Base-by-base conservation (phyloP, 257 asterid genomes). In the Nicotiana tomentosiformis region DNA sequence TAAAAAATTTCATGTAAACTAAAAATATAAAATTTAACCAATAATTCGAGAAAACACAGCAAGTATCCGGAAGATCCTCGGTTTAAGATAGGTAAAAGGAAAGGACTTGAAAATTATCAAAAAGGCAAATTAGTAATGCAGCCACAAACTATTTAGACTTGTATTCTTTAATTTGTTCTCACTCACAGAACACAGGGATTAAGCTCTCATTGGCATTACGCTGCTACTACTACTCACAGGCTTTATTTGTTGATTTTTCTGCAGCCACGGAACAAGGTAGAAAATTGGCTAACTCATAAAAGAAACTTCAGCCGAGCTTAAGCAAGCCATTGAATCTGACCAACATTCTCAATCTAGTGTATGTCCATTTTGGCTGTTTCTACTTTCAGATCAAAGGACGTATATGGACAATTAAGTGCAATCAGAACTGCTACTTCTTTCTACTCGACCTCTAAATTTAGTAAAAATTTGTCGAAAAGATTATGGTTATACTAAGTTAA, bases 301-400 rank as follows among this genome's bases (percentile, higher is more conserved):
- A 89, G 95, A 90, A 84, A 91, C 98, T 53, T 90, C 94, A 30
- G 93, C 93, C 57, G 90, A 92, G 76, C 91, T 92, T 56, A 92
- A 88, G 89, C 91, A 87, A 90, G 90, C 92, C 66, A 90, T 91
- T 83, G 93, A 87, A 84, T 66, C 89, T 69, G 93, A 93, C 61
- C 96, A 87, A 81, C 88, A 81, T 66, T 89, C 55, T 68, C 94
- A 90, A 88, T 94, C 87, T 86, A 86, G 91, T 87, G 98, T 95
- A 39, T 39, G 49, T 26, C 57, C 66, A 18, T 68, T 5, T 74
- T 39, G 49, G 49, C 10, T 56, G 33, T 49, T 39, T 62, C 66
- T 74, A 51, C 57, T 51, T 74, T 57, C 17, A 10, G 30, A 8
- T 67, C 35, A 23, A 23, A 23, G 26, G 53, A 67, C 26, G 26